These are phyloP conservation scores for Colletotrichum sp. DNA, from an alignment of 2,329 filamentous ascomycete species.

Conservation along the genomic window DNA sequence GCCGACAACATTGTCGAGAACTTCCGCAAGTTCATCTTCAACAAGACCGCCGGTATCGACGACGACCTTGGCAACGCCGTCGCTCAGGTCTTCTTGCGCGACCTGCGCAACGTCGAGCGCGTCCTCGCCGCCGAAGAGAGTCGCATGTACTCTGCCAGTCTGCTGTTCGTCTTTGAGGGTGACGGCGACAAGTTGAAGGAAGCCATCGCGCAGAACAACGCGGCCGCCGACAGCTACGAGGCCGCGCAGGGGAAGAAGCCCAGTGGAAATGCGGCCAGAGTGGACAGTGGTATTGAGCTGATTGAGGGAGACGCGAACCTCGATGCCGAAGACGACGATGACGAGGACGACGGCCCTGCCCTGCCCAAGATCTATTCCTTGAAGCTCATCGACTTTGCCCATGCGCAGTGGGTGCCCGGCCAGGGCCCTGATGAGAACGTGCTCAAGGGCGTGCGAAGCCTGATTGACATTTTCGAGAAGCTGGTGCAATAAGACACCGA, in stretches of 20 bases:
- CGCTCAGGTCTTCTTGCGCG: slow-evolving; percentile 56
- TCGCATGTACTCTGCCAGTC: slow-evolving; percentile 67
- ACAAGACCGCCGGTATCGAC: slow-evolving; percentile 62
- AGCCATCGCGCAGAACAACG: slow-evolving; percentile 60
- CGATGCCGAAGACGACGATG: neutral
- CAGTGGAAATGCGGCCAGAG: slow-evolving; percentile 44
- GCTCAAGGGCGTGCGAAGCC: slow-evolving; percentile 74
- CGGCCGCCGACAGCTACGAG: slow-evolving; percentile 55
- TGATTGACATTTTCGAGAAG: slow-evolving; percentile 73
- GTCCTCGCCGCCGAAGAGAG: slow-evolving; percentile 61
- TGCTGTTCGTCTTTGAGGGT: slow-evolving; percentile 70
- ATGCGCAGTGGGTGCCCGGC: slow-evolving; percentile 83
- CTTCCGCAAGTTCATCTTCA: slow-evolving; percentile 64
- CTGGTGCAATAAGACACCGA: slow-evolving; percentile 44
- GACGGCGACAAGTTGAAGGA: slow-evolving; percentile 59
- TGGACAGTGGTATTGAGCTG: slow-evolving; percentile 59
- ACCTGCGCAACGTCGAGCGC: slow-evolving; percentile 57
- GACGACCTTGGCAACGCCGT: slow-evolving; percentile 61
- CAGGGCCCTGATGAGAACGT: slow-evolving; percentile 86
- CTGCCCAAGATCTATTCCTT: slow-evolving; percentile 75
- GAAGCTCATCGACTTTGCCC: slow-evolving; percentile 96
- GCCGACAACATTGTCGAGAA: slow-evolving; percentile 58
- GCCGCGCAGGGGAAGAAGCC: slow-evolving; percentile 10
- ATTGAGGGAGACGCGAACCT: slow-evolving; percentile 30
- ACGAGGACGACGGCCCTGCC: slow-evolving; percentile 46